Base-by-base conservation (phyloP, 2,329 filamentous ascomycete genomes). In the Tolypocladium nubicola region DNA sequence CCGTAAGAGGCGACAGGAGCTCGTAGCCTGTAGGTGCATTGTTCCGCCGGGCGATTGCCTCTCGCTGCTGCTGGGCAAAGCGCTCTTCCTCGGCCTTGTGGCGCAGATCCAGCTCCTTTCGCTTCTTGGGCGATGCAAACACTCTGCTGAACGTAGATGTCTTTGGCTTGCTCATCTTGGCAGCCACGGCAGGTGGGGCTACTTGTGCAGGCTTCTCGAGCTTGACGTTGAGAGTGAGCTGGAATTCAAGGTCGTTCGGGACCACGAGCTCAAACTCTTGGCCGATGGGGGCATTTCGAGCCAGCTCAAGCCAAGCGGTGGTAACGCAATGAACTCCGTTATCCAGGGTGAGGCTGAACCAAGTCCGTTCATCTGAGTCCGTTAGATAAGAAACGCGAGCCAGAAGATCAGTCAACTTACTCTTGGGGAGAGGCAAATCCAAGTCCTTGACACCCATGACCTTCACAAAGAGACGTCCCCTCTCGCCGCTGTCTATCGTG, bases 201-300 rank as follows among this genome's bases (percentile, higher is more conserved):
- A 76, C 76, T 14, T 87, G 80, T 33, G 86, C 84, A 7, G 89
- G 89, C 67, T 92, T 89, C 63, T 92, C 88, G 30, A 97, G 80
- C 76, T 97, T 97, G 62, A 96, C 95, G 64, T 97, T 96, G 16
- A 99, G 82, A 0, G 94, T 97, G 43, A 99, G 83, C 73, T 99
- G 94, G 75, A 99, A 99, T 71, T 99, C 94, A n/a, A 99, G 84
- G 65, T 99, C 94, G 64, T 96, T 94, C 54, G 95, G 87, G 33
- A 99, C 94, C 38, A 97, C 92, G 50, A 99, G 85, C 75, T 99
- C 94, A 65, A 99, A 99, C 70, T 99, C 94, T 68, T 99, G 94
- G 8, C 93, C 94, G 64, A 99, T 97, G 0, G 94, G 91, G 2
- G 94, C 93, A 59, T 89, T 93, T 64, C 89, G 88, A 23, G 90